These are phyloP conservation scores for Piromyces sp. DNA, from an alignment of 192 early-diverging fungal species.

Conservation along the genomic window DNA sequence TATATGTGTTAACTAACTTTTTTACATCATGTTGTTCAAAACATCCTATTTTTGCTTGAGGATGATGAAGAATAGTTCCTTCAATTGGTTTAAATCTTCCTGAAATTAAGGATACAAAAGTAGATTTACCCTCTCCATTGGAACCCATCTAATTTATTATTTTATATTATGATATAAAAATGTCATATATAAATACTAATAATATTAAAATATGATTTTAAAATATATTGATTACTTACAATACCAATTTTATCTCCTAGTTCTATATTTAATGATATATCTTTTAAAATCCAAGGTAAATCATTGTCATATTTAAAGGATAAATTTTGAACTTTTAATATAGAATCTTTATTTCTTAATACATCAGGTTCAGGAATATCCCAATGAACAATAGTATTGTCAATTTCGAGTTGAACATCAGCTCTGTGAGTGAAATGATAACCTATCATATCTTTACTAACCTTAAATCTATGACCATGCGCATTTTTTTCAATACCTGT, in stretches of 20 bases:
- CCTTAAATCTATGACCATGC: not conserved
- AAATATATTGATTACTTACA: no score
- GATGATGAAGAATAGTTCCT: slow-evolving; percentile 45
- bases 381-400: not conserved
- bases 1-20: slow-evolving; percentile 24
- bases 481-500: not conserved
- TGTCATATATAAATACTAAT: no score
- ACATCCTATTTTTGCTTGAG: slow-evolving; percentile 53
- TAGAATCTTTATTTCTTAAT: not conserved
- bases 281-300: not conserved
- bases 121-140: slow-evolving; percentile 71
- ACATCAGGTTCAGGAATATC: not conserved
- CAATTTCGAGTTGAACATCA: not conserved
- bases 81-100: slow-evolving; percentile 36
- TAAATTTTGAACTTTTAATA: not conserved
- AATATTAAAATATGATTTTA: no score
- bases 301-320: not conserved
- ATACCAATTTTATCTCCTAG: not conserved
- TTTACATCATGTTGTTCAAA: slow-evolving; percentile 74
- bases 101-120: slow-evolving; percentile 57
- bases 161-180: no score
- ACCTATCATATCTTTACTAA: not conserved
- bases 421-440: not conserved
- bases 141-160: slow-evolving; percentile 46
- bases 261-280: not conserved